A percentile compares a stretch with the other conserved stretches of the same genome.
Evolutionary conservation across 129 eudicot species (phyloP).

Genomic region (Chrysanthemum seticuspe): DNA sequence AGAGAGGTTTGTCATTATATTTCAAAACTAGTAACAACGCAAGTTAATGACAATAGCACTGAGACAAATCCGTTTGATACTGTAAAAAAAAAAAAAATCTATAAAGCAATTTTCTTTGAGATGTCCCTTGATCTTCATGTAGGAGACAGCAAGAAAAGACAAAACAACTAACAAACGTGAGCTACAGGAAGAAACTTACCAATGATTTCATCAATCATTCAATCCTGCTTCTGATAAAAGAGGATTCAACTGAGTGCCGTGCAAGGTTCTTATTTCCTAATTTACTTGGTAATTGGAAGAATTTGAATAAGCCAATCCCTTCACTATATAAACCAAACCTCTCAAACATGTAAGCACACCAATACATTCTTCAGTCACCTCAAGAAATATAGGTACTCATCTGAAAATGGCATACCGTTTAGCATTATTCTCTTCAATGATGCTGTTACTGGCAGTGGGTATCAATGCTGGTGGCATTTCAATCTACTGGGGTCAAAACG

Average conservation of each 20-base stretch:
- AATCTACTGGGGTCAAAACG: constrained; percentile 49
- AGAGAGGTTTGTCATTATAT: not conserved
- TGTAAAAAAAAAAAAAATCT: not conserved
- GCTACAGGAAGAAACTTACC: not conserved
- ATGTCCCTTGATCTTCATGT: not conserved
- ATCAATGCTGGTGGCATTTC: constrained; percentile 40
- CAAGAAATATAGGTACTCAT: not conserved
- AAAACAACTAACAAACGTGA: constrained; percentile 2
- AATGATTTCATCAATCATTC: not conserved
- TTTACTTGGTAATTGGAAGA: not conserved
- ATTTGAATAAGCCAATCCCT: constrained; percentile 3
- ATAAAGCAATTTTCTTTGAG: not conserved
- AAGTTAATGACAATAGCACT: constrained; percentile 7
- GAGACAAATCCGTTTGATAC: constrained; percentile 13
- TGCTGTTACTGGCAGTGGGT: constrained; percentile 21
- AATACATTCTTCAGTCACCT: not conserved
- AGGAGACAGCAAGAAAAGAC: constrained; percentile 10
- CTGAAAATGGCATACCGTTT: constrained; percentile 18
- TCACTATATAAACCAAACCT: constrained; percentile 18
- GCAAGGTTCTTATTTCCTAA: constrained; percentile 1
- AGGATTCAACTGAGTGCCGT: constrained; percentile 22
- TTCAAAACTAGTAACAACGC: not conserved
- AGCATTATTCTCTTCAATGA: constrained; percentile 15
- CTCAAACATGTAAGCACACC: constrained; percentile 1
- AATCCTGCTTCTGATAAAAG: not conserved